Base-by-base conservation (phyloP, 768 basidiomycete genomes). In the Hemileccinum impolitum region DNA sequence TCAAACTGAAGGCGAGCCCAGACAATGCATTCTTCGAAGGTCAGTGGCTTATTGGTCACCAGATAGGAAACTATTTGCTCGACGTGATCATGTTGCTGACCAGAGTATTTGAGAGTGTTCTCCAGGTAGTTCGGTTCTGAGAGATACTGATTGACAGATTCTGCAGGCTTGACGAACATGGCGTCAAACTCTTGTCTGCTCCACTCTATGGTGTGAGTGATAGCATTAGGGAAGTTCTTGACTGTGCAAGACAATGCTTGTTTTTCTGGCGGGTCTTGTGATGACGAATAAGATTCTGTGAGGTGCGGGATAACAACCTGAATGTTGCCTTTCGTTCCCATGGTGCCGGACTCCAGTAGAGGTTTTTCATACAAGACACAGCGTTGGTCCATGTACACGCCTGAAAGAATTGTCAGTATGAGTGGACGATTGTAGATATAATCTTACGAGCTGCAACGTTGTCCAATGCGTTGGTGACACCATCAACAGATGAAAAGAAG, bases 181-280 rank as follows among this genome's bases (percentile, higher is more conserved):
- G 81, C 84, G 64, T 96, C 91, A 67, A 99, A 98, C 54, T 90
- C 89, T 60, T 85, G 83, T 58, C 94, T 85, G 59, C 89, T 85
- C 96, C 96, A 99, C 91, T 97, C 93, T 51, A 99, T 99, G 7
- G 94, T 96, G 71, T 99, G 96, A 57, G 91, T 87, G 60, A 98
- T 98, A 21, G 88, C 87, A 66, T 99, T 94, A 10, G 96, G 96
- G 80, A 98, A 99, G 71, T 91, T 97, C 75, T 97, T 98, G 67
- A 98, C 87, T 1, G 96, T 99, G 69, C 96, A 99, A 21, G 90
- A 90, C 19, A 96, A 90, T 2, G 94, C 85, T 64, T 94, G 88
- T 70, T 96, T 98, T 73, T 99, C 96, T 9, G 96, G 96, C 39
- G 96, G 96, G 66, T 99, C 96, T 70, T 98, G 96, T 13, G 94